Evolutionary conservation across 78 protist genomes (phyloP), one percentile per base, ranked within the genome.

Genomic region (Salpingoeca rosetta): DNA sequence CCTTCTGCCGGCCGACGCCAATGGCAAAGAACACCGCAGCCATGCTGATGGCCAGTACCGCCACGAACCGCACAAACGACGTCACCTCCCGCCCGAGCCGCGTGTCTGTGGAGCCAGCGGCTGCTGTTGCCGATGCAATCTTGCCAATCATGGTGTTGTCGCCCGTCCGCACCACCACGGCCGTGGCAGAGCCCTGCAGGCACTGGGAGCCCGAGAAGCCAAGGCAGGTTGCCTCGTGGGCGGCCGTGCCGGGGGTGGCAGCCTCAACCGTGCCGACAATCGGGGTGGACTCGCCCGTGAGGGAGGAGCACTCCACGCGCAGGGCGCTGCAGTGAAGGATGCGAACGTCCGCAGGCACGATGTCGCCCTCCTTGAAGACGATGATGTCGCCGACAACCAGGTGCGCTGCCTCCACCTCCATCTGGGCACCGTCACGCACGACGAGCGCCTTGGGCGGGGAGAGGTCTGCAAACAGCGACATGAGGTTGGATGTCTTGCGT

Each of bases 211-310:
- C 86, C 42, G 27, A 82, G 86, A 95, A 95, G 36, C 93, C 94
- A 17, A 95, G 82, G 85, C 92, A 91, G 27, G 44, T 44, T 0
- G 96, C 77, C 77, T 94, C 96, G 85, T 86, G 74, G 3, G 93
- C 78, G 27, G 79, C 42, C 31, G 65, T 51, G 65, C 17, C 65
- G 7, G 65, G 7, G 7, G 65, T 7, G 31, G 7, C 65, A 17
- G 65, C 65, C n/a, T 87, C 87, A 37, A 39, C 73, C 39, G 90
- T 80, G 44, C 95, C 82, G 17, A 90, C 35, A 36, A 84, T 90
- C 17, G 97, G 94, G 44, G 94, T 97, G 36, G 88, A 39, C 83
- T 97, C 99, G 39, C 99, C 99, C 0, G 98, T 95, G 39, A 97
- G 84, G 27, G 95, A 88, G 11, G 95, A 51, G 38, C 95, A 88